Evolutionary conservation across 768 basidiomycete species (phyloP), one percentile per base, ranked within the genome.

Genomic region (Tulasnella sp.): DNA sequence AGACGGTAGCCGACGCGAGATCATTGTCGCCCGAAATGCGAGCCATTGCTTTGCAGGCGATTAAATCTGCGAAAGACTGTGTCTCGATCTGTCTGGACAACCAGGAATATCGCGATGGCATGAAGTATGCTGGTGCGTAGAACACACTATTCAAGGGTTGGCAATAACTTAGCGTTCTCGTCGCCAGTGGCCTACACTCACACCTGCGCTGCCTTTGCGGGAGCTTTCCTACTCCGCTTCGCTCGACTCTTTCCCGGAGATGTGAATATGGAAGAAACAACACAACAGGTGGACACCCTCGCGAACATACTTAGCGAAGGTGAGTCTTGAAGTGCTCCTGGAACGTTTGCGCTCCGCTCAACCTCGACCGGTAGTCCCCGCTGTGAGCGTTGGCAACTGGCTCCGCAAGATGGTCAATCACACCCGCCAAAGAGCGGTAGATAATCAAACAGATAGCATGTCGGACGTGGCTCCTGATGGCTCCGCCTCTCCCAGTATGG

Each of bases 121-220:
- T 83, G 64, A 77, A 79, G 20, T 83, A 77, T 80, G 79, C 79
- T 58, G 83, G 82, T 83, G 31, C 20, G 82, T 44, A 5, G 3
- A 11, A 75, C 14, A 40, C 40, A 5, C 31, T 4, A 48, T 40
- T n/a, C 40, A 44, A 34, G 74, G 6, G 24, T 28, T 24, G 44
- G 20, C 54, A 18, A 14, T 44, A 28, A 31, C 75, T 54, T 28
- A 42, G 37, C 14, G 14, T 72, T 69, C 64, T 31, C 34, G 24
- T 69, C 64, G 24, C 42, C 81, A 54, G 82, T 83, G n/a, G 79
- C 82, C 34, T 83, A 83, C 76, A 83, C 83, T 14, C 83, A 82
- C 80, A 83, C 81, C n/a, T 81, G 83, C 60, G 83, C 82, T 34
- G 83, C 83, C 9, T 82, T 83, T 60, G 82, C 82, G 18, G 83